Percentiles rank a stretch among this genome's conserved stretches.
These are phyloP conservation scores for Penicillium brevicompactum DNA, from an alignment of 2,329 filamentous ascomycete genomes.

Conservation along the genomic window DNA sequence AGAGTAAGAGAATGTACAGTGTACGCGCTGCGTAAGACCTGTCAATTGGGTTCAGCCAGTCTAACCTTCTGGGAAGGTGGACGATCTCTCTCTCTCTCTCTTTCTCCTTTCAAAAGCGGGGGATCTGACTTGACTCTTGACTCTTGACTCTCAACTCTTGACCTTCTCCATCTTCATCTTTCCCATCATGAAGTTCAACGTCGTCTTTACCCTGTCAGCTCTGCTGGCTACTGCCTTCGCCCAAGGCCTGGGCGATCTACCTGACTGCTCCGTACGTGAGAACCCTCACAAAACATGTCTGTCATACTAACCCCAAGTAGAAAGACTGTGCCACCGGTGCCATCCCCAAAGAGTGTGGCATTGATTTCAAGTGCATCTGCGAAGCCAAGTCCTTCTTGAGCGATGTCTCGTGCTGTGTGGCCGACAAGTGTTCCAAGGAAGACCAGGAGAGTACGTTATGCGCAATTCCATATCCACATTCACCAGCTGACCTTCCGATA, in stretches of 20 bases:
- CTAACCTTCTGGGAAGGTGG: no score
- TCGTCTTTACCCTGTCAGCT: constrained; percentile 56
- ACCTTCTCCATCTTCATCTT: not conserved
- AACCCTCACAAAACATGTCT: not conserved
- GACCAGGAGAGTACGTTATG: constrained; percentile 45
- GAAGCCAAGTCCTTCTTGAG: constrained; percentile 47
- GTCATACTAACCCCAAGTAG: constrained; percentile 22
- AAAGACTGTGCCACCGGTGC: constrained; percentile 46
- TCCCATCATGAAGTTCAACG: constrained; percentile 49
- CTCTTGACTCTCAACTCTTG: no score
- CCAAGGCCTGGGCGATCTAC: constrained; percentile 50
- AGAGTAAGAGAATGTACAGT: no score
- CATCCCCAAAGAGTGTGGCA: constrained; percentile 41
- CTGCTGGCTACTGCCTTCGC: constrained; percentile 52
- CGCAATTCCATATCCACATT: not conserved
- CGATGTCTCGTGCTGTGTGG: constrained; percentile 54
- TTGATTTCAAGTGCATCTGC: constrained; percentile 56
- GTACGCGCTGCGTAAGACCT: not conserved
- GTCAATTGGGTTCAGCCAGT: not conserved
- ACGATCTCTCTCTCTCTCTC: not conserved
- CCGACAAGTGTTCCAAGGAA: constrained; percentile 40
- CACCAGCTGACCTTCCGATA: constrained; percentile 13
- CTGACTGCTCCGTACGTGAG: constrained; percentile 58
- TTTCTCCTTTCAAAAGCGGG: not conserved
- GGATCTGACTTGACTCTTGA: not conserved